Percentiles rank a stretch among this genome's conserved stretches.
Conservation (phyloP, 208 protist genomes). For the Leishmania tropica region DNA sequence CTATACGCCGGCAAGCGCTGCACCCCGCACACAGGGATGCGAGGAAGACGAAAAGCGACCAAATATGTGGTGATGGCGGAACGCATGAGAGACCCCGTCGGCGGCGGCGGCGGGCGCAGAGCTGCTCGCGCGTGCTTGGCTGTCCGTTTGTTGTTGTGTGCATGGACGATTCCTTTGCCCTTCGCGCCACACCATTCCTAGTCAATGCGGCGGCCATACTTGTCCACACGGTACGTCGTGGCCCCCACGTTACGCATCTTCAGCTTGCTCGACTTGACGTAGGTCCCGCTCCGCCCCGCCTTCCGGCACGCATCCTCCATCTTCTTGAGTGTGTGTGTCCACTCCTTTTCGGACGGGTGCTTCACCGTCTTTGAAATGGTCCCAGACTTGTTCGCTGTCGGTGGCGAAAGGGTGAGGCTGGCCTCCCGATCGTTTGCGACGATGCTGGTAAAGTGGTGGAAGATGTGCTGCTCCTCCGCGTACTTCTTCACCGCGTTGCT, state of each 20-base stretch:
- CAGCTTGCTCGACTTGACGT: conserved; percentile 58
- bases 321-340: conserved; percentile 57
- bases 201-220: conserved; percentile 84
- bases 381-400: conserved; percentile 50
- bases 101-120: not conserved
- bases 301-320: conserved; percentile 79
- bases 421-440: conserved; percentile 77
- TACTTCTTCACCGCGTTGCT: conserved; percentile 69
- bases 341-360: conserved; percentile 86
- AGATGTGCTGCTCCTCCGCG: conserved; percentile 59
- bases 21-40: not conserved
- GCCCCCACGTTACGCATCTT: conserved; percentile 78
- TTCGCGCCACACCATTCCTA: conserved; percentile 21
- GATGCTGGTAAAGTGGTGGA: conserved; percentile 85
- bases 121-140: not conserved
- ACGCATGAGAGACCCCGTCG: not conserved
- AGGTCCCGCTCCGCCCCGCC: conserved; percentile 75
- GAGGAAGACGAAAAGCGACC: not conserved
- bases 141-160: not conserved
- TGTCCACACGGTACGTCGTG: conserved; percentile 81
- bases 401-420: conserved; percentile 70
- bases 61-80: not conserved
- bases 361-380: conserved; percentile 52
- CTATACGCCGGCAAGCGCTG: not conserved
- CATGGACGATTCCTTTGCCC: not conserved